These are phyloP conservation scores for Erysimum cheiranthoides DNA, from an alignment of 345 rosid species.

Conservation along the genomic window DNA sequence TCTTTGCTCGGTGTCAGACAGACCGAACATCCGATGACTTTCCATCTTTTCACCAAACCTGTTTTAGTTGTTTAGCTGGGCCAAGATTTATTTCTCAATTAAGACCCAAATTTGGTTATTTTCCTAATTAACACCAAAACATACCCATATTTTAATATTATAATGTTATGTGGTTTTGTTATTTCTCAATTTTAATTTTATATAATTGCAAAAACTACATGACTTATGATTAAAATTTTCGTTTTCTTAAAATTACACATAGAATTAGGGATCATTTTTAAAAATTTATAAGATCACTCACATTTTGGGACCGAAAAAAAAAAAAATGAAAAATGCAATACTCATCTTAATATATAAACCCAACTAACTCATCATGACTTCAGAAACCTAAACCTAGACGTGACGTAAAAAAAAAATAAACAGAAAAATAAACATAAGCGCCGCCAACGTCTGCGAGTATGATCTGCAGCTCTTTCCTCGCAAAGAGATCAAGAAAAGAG, in stretches of 20 bases:
- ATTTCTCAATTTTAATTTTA: too few species aligned
- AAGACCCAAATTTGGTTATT: too few species aligned
- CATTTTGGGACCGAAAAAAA: not conserved
- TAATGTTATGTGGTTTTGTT: not conserved
- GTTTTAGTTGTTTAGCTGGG: not conserved
- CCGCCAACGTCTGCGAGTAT: not conserved
- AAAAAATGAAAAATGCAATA: not conserved
- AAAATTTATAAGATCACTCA: too few species aligned
- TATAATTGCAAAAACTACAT: not conserved
- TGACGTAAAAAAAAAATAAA: conserved; percentile 6
- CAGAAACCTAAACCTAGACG: conserved; percentile 2
- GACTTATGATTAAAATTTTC: not conserved
- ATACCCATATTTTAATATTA: not conserved
- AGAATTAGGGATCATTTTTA: too few species aligned
- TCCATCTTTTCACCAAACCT: not conserved
- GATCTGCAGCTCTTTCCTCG: not conserved
- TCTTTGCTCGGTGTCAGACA: not conserved
- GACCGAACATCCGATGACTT: not conserved
- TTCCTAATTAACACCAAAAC: not conserved
- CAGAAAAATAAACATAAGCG: not conserved
- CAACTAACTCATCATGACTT: not conserved
- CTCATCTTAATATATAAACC: not conserved
- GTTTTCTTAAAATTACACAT: too few species aligned
- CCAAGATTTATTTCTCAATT: not conserved
- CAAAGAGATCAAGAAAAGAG: not conserved